phyloP scores from a whole-genome alignment of 306 rosid genomes.

The Cicer arietinum region DNA sequence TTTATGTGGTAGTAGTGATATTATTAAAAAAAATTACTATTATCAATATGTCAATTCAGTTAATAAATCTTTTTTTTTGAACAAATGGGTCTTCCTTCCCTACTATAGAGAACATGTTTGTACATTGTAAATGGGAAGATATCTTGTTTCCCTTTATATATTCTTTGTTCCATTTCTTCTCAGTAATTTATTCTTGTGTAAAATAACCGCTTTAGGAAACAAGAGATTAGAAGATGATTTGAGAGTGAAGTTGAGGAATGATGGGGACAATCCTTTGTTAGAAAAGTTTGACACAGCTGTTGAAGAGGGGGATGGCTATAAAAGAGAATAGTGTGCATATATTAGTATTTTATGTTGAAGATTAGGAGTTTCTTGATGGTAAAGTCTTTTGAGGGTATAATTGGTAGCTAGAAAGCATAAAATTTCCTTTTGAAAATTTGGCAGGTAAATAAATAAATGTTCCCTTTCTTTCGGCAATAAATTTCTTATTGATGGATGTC shows the following conservation, averaged over 20 bases:
- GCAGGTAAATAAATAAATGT: constrained; percentile 10
- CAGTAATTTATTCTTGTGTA: constrained; percentile 7
- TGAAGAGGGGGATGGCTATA: constrained; percentile 26
- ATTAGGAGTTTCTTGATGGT: constrained; percentile 29
- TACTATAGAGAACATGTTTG: constrained; percentile 24
- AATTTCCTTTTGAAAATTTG: constrained; percentile 32
- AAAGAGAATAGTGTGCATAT: not conserved
- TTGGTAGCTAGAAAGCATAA: not conserved
- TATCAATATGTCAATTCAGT: not conserved
- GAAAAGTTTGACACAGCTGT: constrained; percentile 23
- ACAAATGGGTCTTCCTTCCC: not conserved
- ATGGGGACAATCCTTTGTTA: constrained; percentile 34
- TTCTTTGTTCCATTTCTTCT: constrained; percentile 1
- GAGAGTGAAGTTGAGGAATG: constrained; percentile 34
- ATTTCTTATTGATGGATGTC: constrained; percentile 27
- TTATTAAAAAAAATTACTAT: not conserved
- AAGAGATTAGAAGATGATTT: constrained; percentile 31
- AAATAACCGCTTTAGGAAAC: constrained; percentile 16
- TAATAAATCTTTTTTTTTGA: constrained; percentile 3
- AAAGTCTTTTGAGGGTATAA: constrained; percentile 8
- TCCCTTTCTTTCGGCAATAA: constrained; percentile 35
- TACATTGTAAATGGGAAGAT: constrained; percentile 13
- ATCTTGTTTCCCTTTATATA: constrained; percentile 7
- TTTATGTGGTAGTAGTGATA: constrained; percentile 18
- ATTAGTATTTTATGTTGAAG: constrained; percentile 6